Evolutionary conservation across 192 early-diverging fungal species (phyloP).

Genomic region (Coemansia sp.): DNA sequence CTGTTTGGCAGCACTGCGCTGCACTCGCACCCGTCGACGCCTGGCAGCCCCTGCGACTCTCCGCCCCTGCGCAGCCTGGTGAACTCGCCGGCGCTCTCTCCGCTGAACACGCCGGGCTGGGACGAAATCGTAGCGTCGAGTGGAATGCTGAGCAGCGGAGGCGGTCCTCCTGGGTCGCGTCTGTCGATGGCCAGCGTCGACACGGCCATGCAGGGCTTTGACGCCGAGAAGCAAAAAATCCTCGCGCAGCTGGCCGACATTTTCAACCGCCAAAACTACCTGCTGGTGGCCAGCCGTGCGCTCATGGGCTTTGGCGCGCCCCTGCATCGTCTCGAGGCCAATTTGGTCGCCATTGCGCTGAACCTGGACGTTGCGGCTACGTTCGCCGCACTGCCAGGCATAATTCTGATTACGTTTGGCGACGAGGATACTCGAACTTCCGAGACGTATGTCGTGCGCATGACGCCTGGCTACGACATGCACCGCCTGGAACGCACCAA

Average conservation of each 20-base stretch:
- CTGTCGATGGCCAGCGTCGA: constrained; percentile 32
- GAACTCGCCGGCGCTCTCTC: constrained; percentile 22
- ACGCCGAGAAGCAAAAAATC: constrained; percentile 47
- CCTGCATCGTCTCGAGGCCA: constrained; percentile 63
- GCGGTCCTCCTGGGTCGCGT: constrained; percentile 24
- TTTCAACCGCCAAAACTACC: constrained; percentile 64
- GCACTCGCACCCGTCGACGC: constrained; percentile 11
- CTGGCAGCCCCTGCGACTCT: neutral
- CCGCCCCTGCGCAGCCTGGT: constrained; percentile 4
- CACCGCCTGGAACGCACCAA: constrained; percentile 63
- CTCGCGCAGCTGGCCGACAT: constrained; percentile 63
- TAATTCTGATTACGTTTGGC: constrained; percentile 71
- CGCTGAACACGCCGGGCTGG: constrained; percentile 40
- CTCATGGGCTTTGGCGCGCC: constrained; percentile 71
- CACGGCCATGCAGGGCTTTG: constrained; percentile 31
- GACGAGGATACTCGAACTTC: constrained; percentile 69
- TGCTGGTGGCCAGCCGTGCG: constrained; percentile 60
- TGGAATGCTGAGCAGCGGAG: constrained; percentile 42
- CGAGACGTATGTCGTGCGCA: constrained; percentile 70
- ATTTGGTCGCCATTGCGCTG: constrained; percentile 60
- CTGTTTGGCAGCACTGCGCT: constrained; percentile 1
- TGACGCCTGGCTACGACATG: constrained; percentile 64
- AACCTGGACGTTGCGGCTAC: constrained; percentile 62
- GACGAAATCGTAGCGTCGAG: constrained; percentile 46
- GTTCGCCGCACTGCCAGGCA: constrained; percentile 66